A percentile compares a stretch with the other conserved stretches of the same genome.
phyloP scores from a whole-genome alignment of 2,329 filamentous ascomycete genomes.

The Sphaerulina populicola region DNA sequence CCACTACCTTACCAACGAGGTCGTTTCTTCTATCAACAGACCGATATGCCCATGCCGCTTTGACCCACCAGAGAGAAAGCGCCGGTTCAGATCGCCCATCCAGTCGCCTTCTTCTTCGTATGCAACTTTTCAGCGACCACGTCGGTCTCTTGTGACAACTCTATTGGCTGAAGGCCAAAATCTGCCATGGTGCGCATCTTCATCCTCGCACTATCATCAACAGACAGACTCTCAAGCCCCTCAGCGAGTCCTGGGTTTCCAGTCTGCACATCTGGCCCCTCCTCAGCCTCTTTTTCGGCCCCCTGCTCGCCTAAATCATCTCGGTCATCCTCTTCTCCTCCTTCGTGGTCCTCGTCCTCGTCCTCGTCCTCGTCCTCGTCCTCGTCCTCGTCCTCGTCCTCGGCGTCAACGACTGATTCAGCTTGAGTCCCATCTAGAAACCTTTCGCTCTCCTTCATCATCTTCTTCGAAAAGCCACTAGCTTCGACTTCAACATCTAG shows the following conservation, averaged over 20 bases:
- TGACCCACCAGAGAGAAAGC: not conserved
- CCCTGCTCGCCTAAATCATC: slow-evolving; percentile 15
- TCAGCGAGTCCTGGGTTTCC: slow-evolving; percentile 23
- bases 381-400: slow-evolving; percentile 35
- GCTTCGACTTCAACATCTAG: slow-evolving; percentile 85
- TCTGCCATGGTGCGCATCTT: slow-evolving; percentile 15
- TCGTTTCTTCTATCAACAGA: too few relatives aligned
- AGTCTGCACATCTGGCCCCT: slow-evolving; percentile 14
- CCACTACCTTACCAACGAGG: too few relatives aligned
- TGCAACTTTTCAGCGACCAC: slow-evolving; percentile 28
- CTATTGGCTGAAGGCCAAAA: slow-evolving; percentile 26
- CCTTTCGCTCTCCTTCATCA: slow-evolving; percentile 84
- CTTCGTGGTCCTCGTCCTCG: slow-evolving; percentile 28
- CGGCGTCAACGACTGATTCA: slow-evolving; percentile 34
- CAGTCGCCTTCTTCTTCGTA: slow-evolving; percentile 32
- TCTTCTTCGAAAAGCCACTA: slow-evolving; percentile 92
- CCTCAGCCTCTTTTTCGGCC: slow-evolving; percentile 11
- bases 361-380: slow-evolving; percentile 36
- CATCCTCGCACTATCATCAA: slow-evolving; percentile 17
- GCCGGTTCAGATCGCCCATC: slow-evolving; percentile 31
- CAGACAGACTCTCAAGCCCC: slow-evolving; percentile 18
- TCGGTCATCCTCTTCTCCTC: slow-evolving; percentile 12
- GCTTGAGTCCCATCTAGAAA: slow-evolving; percentile 67
- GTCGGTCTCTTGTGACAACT: slow-evolving; percentile 26
- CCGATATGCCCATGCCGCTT: too few relatives aligned